Evolutionary conservation across 2,329 filamentous ascomycete species (phyloP), one percentile per base, ranked within the genome.

Genomic region (Colletotrichum euphorbiae): DNA sequence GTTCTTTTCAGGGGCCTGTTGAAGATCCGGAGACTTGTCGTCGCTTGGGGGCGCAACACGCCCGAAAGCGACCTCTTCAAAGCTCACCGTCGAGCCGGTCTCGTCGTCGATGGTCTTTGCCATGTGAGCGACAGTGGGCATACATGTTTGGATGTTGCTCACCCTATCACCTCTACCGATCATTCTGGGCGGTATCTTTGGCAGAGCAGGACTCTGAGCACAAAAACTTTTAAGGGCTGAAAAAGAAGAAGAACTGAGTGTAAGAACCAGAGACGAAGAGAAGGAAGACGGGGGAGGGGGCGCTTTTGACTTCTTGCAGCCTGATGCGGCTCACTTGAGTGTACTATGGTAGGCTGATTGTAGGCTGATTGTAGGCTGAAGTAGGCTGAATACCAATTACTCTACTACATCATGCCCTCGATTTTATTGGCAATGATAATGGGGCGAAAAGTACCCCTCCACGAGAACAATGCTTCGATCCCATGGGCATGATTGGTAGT

Each of bases 31-130:
- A 52, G 74, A 73, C 11, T 60, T 57, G 13, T 21, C 40, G 31
- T 69, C 36, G 8, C 51, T 50, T 17, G 50, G 6, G 3, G 43
- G 36, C 11, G 40, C 28, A 5, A 56, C 31, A 3, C 43, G 56
- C 40, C 54, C 58, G 33, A 72, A 70, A 12, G 62, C 69, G 33
- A 79, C 72, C 8, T 79, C 76, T 69, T 79, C 77, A 63, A 76
- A 80, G 72, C 76, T 78, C 19, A 71, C 73, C n/a, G 64, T 73
- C 6, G 77, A 79, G 60, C 66, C 73, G 33, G 64, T 70, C 21
- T 77, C 77, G 56, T 75, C 73, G 15, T 70, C 68, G 48, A 69
- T 50, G 19, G 42, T 54, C 67, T 69, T 15, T 12, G 6, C 12
- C 9, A 33, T 46, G 19, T 67, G 17, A 69, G 51, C 28, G 21